Percentiles rank a stretch among this genome's conserved stretches.
phyloP scores from a whole-genome alignment of 768 basidiomycete genomes.

The Pholiota microspora region DNA sequence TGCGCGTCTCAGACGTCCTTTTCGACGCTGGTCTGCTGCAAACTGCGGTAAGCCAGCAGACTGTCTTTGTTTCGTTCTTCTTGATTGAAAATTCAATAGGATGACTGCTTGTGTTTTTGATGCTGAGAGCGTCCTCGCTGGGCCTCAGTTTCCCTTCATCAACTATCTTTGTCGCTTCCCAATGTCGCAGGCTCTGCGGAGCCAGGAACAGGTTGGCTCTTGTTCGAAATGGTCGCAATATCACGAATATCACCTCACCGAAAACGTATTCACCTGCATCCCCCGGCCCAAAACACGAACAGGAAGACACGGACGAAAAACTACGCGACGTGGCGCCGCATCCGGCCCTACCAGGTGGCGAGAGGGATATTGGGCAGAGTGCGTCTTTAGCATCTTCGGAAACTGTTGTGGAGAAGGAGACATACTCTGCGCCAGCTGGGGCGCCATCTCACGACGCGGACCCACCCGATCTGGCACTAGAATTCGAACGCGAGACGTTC shows the following conservation, averaged over 20 bases:
- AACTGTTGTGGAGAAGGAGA: not conserved
- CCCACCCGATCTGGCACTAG: not conserved
- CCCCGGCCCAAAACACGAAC: not conserved
- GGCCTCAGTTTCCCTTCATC: slow-evolving; percentile 52
- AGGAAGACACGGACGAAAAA: not conserved
- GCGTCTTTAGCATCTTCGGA: not conserved
- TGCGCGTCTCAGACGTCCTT: slow-evolving; percentile 33
- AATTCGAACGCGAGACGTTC: not conserved
- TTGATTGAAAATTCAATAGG: slow-evolving; percentile 37
- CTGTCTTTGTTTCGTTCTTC: not conserved
- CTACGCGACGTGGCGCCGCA: slow-evolving; percentile 3
- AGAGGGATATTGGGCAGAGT: not conserved
- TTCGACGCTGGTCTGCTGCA: slow-evolving; percentile 26
- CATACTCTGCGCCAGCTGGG: not conserved
- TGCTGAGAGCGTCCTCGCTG: slow-evolving; percentile 82
- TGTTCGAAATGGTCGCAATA: slow-evolving; percentile 7
- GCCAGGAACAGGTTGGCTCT: slow-evolving; percentile 17
- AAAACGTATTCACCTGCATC: not conserved
- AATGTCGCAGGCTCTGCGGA: slow-evolving; percentile 31
- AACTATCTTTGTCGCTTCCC: slow-evolving; percentile 30
- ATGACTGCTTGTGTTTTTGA: slow-evolving; percentile 76
- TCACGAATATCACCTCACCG: not conserved
- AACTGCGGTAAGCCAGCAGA: slow-evolving; percentile 18
- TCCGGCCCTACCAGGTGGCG: not conserved
- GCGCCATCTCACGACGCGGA: not conserved